These are phyloP conservation scores for Medicago arabica DNA, from an alignment of 306 rosid genomes.

Conservation along the genomic window DNA sequence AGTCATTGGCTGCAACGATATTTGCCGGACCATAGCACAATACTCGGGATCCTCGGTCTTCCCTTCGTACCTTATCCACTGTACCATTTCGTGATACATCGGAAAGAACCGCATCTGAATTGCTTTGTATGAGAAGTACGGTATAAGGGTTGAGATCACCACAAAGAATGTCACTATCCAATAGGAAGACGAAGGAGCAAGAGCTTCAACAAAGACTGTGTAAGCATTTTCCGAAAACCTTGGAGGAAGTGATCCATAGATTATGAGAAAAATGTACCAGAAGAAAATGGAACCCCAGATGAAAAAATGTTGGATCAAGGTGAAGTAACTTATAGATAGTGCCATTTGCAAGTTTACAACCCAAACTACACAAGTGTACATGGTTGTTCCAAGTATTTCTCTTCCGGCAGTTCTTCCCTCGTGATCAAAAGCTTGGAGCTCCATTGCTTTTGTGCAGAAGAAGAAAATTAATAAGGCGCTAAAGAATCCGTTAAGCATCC, in stretches of 20 bases:
- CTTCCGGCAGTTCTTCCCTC: constrained; percentile 78
- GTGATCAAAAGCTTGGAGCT: constrained; percentile 66
- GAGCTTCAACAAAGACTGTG: constrained; percentile 73
- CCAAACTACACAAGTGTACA: constrained; percentile 90
- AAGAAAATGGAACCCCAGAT: constrained; percentile 88
- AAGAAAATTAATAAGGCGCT: constrained; percentile 73
- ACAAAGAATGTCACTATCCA: constrained; percentile 79
- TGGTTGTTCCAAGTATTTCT: constrained; percentile 83
- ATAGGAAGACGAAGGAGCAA: constrained; percentile 75
- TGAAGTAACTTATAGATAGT: constrained; percentile 82
- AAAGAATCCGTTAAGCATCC: constrained; percentile 86
- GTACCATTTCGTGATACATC: constrained; percentile 74
- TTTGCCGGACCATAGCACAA: constrained; percentile 57
- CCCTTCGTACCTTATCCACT: constrained; percentile 78
- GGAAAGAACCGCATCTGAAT: constrained; percentile 91
- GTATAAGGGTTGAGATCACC: constrained; percentile 71
- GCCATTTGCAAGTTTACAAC: constrained; percentile 98
- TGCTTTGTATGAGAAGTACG: constrained; percentile 71
- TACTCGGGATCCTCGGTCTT: constrained; percentile 64
- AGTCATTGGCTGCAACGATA: constrained; percentile 50
- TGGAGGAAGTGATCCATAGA: constrained; percentile 71
- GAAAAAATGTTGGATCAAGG: constrained; percentile 86
- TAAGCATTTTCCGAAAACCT: constrained; percentile 65
- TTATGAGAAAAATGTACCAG: constrained; percentile 84
- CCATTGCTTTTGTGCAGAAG: constrained; percentile 74